These are phyloP conservation scores for Pythium plurisporium DNA, from an alignment of 352 stramenopile genomes.

Conservation along the genomic window DNA sequence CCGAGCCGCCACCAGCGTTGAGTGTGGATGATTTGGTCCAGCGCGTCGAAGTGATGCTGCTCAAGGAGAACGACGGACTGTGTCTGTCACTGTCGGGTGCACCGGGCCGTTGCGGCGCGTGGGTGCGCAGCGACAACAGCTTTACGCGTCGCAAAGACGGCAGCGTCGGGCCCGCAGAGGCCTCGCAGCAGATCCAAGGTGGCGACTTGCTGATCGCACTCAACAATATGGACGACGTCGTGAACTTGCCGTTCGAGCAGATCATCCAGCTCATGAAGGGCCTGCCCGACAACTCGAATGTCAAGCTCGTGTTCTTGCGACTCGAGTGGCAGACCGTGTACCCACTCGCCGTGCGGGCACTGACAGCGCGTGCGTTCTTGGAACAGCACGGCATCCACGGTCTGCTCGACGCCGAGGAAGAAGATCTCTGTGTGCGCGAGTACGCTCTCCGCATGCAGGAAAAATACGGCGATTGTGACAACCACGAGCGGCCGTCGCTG, in stretches of 20 bases:
- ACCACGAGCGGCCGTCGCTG: conserved; percentile 44
- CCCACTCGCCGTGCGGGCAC: conserved; percentile 38
- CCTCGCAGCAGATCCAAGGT: conserved; percentile 45
- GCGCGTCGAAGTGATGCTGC: conserved; percentile 38
- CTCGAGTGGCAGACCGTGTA: conserved; percentile 58
- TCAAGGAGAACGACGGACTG: conserved; percentile 63
- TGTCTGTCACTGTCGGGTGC: conserved; percentile 78
- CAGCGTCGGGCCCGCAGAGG: conserved; percentile 55
- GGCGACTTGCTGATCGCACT: conserved; percentile 73
- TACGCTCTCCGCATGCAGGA: conserved; percentile 78
- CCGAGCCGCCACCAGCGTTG: background rate
- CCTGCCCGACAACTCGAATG: conserved; percentile 35
- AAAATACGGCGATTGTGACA: conserved; percentile 62
- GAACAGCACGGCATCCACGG: conserved; percentile 41
- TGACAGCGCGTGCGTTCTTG: conserved; percentile 47
- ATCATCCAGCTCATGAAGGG: conserved; percentile 63
- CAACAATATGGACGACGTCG: conserved; percentile 46
- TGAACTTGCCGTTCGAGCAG: conserved; percentile 64
- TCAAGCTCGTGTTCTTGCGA: conserved; percentile 54
- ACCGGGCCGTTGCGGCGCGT: conserved; percentile 63
- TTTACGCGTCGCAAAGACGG: conserved; percentile 55
- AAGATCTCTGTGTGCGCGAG: conserved; percentile 70
- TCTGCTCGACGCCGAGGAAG: conserved; percentile 34
- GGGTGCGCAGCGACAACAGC: conserved; percentile 73
- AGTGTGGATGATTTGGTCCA: conserved; percentile 35